A percentile compares a stretch with the other conserved stretches of the same genome.
These are phyloP conservation scores for Uromyces viciae-fabae DNA, from an alignment of 1,284 basidiomycete genomes.

Conservation along the genomic window DNA sequence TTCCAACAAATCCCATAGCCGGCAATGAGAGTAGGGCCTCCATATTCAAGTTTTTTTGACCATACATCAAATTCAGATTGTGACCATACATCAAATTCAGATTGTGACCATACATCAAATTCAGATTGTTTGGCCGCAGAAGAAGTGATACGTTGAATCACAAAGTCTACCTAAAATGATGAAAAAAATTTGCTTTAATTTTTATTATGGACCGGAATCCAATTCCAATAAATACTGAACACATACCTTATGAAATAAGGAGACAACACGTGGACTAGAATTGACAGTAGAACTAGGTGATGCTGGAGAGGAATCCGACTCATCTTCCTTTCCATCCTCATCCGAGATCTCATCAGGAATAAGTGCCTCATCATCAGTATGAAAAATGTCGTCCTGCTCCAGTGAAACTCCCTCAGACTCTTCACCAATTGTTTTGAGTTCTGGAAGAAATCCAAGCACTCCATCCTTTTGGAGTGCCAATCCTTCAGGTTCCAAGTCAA, in stretches of 20 bases:
- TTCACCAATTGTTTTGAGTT: neutral
- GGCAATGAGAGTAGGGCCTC: neutral
- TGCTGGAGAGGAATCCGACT: too few relatives aligned
- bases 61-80: too few relatives aligned
- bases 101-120: neutral
- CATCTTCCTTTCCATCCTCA: neutral
- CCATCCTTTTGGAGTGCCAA: neutral
- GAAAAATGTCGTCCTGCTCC: neutral
- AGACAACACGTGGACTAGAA: too few relatives aligned
- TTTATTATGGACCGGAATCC: neutral
- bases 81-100: too few relatives aligned
- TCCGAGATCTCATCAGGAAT: neutral
- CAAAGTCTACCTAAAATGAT: constrained; percentile 7
- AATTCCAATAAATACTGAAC: too few relatives aligned
- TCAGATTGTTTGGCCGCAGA: neutral
- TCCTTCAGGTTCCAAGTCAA: neutral
- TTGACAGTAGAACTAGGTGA: too few relatives aligned
- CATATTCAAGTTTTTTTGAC: neutral
- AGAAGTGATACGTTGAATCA: constrained; percentile 3
- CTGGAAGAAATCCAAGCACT: neutral
- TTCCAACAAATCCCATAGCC: neutral
- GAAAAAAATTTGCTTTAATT: too few relatives aligned
- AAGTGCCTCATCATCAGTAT: neutral
- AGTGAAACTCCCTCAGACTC: neutral
- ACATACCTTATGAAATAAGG: too few relatives aligned